These are phyloP conservation scores for Neurospora sp. DNA, from an alignment of 495 filamentous ascomycete species.

Conservation along the genomic window DNA sequence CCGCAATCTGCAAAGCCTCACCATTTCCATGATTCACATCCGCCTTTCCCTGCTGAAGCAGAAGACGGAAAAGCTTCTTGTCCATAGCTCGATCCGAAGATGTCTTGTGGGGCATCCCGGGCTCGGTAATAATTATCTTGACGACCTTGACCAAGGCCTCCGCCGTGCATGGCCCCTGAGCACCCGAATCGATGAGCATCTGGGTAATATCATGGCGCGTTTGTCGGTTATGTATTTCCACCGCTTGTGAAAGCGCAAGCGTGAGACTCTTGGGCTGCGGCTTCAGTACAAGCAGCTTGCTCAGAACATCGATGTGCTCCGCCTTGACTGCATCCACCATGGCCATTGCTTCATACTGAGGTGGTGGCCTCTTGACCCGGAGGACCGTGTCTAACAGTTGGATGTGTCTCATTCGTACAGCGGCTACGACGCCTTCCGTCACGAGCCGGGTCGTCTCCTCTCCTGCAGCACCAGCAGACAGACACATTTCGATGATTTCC, in stretches of 20 bases:
- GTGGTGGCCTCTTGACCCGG: conserved; percentile 3
- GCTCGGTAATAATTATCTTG: conserved; percentile 6
- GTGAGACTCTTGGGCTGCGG: conserved; percentile 14
- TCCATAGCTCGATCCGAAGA: conserved; percentile 11
- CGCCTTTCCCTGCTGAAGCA: conserved; percentile 32
- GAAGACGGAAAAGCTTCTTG: conserved; percentile 20
- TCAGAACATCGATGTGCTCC: conserved; percentile 11
- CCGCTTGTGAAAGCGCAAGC: conserved; percentile 14
- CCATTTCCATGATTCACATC: conserved; percentile 30
- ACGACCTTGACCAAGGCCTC: conserved; percentile 16
- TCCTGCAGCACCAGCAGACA: conserved; percentile 17
- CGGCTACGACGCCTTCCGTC: conserved; percentile 15
- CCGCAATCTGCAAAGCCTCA: conserved; percentile 27
- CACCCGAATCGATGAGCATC: conserved; percentile 15
- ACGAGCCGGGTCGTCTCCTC: conserved; percentile 14
- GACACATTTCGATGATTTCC: conserved; percentile 18
- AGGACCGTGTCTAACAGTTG: conserved; percentile 16
- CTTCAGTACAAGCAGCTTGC: conserved; percentile 14
- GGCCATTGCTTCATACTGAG: conserved; percentile 14
- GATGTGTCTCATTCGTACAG: conserved; percentile 7
- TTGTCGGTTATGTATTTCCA: conserved; percentile 8
- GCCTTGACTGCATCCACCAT: conserved; percentile 18
- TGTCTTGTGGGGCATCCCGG: neutral
- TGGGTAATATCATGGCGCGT: conserved; percentile 9
- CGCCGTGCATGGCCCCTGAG: conserved; percentile 14